Conservation (phyloP, 805 yeast species). For the Brettanomyces naardenensis region DNA sequence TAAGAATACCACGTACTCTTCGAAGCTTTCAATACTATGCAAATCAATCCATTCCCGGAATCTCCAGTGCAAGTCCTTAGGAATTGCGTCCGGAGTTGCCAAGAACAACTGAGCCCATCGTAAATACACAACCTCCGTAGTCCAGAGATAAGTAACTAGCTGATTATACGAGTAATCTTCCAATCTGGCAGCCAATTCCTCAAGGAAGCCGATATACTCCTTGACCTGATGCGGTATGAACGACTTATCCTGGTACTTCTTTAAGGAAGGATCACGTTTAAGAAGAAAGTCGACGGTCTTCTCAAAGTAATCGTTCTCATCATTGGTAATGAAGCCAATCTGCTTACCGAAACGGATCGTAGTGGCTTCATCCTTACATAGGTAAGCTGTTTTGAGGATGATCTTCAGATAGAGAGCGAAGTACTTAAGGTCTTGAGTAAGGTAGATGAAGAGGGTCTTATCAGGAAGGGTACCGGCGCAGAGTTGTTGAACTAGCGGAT, state of each 20-base stretch:
- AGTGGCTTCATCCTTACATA: neutral
- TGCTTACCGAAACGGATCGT: constrained; percentile 3
- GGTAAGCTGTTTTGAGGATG: constrained; percentile 1
- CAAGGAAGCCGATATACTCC: neutral
- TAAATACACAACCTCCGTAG: constrained; percentile 1
- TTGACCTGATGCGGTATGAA: neutral
- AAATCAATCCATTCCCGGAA: constrained; percentile 1
- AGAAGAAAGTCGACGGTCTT: neutral
- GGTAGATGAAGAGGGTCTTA: neutral
- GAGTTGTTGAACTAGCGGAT: constrained; percentile 1
- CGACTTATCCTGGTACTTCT: neutral
- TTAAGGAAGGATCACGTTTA: neutral
- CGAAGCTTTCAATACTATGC: constrained; percentile 1
- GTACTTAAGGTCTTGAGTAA: constrained; percentile 1
- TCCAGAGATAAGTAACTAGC: constrained; percentile 3
- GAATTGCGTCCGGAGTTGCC: neutral
- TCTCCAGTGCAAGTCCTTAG: neutral
- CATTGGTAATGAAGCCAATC: constrained; percentile 2
- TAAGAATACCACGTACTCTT: constrained; percentile 1
- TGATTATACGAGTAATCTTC: neutral
- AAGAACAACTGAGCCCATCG: neutral
- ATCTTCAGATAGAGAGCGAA: neutral
- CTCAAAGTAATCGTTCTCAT: constrained; percentile 3
- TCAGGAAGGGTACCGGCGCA: constrained; percentile 1
- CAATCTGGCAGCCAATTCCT: neutral